Evolutionary conservation across 495 filamentous ascomycete species (phyloP).

Genomic region (Rusavskia elegans): DNA sequence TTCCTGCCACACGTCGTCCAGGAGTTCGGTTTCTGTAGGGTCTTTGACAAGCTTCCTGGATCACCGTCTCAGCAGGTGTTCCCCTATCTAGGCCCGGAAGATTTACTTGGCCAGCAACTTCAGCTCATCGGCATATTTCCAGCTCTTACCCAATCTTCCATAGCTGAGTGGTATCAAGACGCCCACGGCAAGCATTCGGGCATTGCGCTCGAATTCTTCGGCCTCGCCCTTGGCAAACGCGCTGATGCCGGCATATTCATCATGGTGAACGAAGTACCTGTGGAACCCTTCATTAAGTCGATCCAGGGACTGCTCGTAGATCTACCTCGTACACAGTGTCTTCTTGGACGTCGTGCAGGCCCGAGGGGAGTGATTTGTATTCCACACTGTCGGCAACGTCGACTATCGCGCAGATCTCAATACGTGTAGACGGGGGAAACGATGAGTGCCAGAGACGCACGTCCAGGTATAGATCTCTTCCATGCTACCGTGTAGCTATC

Average conservation of each 20-base stretch:
- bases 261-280: constrained; percentile 75
- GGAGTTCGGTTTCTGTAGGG: constrained; percentile 34
- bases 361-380: constrained; percentile 87
- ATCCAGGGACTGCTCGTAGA: neutral
- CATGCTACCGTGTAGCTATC: constrained; percentile 66
- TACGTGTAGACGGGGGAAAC: too few species aligned
- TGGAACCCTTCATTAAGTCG: neutral
- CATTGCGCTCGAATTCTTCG: constrained; percentile 63
- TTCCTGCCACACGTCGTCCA: constrained; percentile 70
- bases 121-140: constrained; percentile 68
- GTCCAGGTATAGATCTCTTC: constrained; percentile 53
- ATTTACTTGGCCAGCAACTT: constrained; percentile 57
- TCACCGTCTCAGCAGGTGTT: neutral
- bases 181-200: constrained; percentile 82
- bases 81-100: neutral
- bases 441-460: constrained; percentile 19
- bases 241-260: constrained; percentile 71
- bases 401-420: constrained; percentile 25
- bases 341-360: constrained; percentile 72
- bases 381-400: constrained; percentile 82
- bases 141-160: constrained; percentile 74
- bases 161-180: constrained; percentile 73
- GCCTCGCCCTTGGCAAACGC: constrained; percentile 80
- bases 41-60: constrained; percentile 36
- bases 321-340: constrained; percentile 54